phyloP scores from a whole-genome alignment of 805 yeast species.

The Yarrowia deformans region DNA sequence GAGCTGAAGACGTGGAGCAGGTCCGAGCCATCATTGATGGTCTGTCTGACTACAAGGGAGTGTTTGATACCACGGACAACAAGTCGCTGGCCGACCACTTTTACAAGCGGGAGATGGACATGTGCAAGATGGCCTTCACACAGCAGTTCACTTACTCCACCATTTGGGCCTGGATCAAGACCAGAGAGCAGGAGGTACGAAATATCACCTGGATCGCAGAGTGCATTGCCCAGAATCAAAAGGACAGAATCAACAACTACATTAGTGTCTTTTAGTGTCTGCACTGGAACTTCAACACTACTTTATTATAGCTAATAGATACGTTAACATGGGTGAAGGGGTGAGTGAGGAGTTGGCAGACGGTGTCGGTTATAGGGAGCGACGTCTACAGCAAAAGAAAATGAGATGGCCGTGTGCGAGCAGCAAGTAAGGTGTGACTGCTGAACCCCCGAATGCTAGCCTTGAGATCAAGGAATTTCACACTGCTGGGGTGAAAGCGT shows the following conservation, averaged over 20 bases:
- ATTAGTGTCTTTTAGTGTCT: constrained; percentile 73
- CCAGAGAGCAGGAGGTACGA: constrained; percentile 95
- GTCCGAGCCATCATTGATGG: constrained; percentile 57
- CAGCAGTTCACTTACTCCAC: constrained; percentile 93
- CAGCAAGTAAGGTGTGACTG: too few relatives aligned
- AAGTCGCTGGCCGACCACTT: constrained; percentile 92
- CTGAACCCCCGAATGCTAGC: too few relatives aligned
- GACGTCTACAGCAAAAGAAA: too few relatives aligned
- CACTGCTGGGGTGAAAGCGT: too few relatives aligned
- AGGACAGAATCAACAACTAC: constrained; percentile 89
- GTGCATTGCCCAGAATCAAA: constrained; percentile 98
- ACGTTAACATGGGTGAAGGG: constrained; percentile 1
- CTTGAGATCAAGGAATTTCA: too few relatives aligned
- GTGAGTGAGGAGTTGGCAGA: too few relatives aligned
- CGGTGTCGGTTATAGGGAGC: too few relatives aligned
- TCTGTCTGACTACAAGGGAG: constrained; percentile 47
- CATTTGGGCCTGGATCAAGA: constrained; percentile 95
- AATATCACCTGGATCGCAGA: constrained; percentile 99
- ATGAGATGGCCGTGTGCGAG: too few relatives aligned
- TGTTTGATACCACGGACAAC: constrained; percentile 56
- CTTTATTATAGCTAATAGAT: constrained; percentile 32
- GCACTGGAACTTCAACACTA: neutral
- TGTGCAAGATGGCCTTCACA: constrained; percentile 91
- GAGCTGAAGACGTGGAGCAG: constrained; percentile 85
- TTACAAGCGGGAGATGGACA: constrained; percentile 88